Conservation (phyloP, 2,329 filamentous ascomycete species). For the Grosmannia huntii region DNA sequence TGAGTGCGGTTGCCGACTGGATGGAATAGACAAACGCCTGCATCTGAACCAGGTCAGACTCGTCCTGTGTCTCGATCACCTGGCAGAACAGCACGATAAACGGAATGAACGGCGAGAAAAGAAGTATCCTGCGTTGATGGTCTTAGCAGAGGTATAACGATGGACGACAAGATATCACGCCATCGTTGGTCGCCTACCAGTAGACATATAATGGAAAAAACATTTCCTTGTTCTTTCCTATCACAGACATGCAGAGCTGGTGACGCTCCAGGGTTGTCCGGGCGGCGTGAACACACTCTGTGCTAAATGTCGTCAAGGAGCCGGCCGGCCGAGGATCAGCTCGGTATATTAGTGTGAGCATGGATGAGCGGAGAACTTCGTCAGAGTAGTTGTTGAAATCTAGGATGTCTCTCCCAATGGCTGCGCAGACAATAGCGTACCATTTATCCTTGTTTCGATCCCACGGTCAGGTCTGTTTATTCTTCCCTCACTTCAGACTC, state of each 20-base stretch:
- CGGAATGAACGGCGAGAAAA: neutral
- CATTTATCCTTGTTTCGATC: neutral
- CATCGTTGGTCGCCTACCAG: neutral
- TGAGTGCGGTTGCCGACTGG: neutral
- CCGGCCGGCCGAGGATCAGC: neutral
- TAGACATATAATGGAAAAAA: neutral
- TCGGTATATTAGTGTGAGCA: neutral
- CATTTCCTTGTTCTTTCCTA: neutral
- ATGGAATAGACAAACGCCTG: neutral
- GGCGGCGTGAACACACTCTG: neutral
- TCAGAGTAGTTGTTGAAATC: neutral
- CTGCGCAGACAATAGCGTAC: neutral
- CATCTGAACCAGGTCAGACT: neutral
- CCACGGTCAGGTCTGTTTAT: neutral
- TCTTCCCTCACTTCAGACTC: too few relatives aligned
- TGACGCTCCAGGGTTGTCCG: neutral
- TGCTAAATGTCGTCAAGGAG: neutral
- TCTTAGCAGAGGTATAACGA: neutral
- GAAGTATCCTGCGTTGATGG: neutral
- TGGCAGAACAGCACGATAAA: neutral
- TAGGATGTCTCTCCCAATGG: neutral
- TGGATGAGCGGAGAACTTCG: neutral
- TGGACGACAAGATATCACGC: neutral
- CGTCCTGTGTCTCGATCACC: neutral
- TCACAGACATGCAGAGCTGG: neutral